Base-by-base conservation (phyloP, 192 early-diverging fungal genomes). In the Coemansia sp. region DNA sequence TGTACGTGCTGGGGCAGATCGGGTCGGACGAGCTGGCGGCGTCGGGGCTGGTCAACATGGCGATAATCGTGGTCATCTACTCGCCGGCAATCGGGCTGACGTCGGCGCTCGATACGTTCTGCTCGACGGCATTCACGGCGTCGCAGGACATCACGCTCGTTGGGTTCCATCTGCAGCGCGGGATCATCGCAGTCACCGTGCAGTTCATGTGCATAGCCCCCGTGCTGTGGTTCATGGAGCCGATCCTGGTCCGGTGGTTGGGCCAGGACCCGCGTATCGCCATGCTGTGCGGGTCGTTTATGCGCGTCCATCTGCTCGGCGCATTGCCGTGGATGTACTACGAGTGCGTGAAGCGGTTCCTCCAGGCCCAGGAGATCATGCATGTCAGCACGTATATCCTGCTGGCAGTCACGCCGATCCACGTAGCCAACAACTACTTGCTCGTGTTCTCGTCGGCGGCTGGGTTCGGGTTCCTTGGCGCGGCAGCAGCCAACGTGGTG, bases 321-420 rank as follows among this genome's bases (percentile, higher is more conserved):
- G 81, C 89, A 40, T 88, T 90, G 57, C 92, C 94, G 1, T 85
- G 81, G 64, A 67, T 98, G 62, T 83, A 88, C 15, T 90, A 90
- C 83, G 94, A 96, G 64, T 92, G 90, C 65, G 72, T 94, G 21
- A 91, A 93, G 68, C 85, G 92, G 38, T 96, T 86, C 68, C 75
- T 95, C 15, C 92, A 96, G 75, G 88, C 90, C 0, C 96, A 98
- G 81, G 95, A 92, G 59, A 89, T 89, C 67, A 96, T 98, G 96
- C 81, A 89, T 38, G 93, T 93, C 0, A 83, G 85, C 23, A 75
- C 77, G 9, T 69, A 54, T 59, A 67, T 80, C 16, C 61, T 74
- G 61, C 32, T 54, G 1, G 37, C 64, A 0, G 72, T 71, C 3
- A 44, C 69, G n/a, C 77, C 77, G 1, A 5, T 80, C 9, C 77